Evolutionary conservation across 495 filamentous ascomycete species (phyloP), one percentile per base, ranked within the genome.

Genomic region (Paragyromitra xinjiangensis): DNA sequence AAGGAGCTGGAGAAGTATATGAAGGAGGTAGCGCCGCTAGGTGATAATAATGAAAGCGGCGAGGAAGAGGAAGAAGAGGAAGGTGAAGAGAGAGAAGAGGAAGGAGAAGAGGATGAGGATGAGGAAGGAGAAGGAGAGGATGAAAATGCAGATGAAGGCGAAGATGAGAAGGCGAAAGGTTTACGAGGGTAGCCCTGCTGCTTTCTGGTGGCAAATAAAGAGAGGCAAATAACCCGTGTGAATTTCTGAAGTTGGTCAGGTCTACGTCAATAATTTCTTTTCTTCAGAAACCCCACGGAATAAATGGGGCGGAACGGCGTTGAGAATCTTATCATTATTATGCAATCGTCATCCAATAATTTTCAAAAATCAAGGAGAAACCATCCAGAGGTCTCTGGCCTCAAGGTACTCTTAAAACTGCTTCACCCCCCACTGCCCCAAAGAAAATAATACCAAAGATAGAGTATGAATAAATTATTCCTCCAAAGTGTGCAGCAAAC

Each of bases 1-100:
- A 95, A 93, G 81, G 95, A 98, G 73, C 85, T 98, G 26, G 95
- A 97, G 80, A 88, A 88, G 6, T 97, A 96, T 81, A 96, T 98
- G 87, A 89, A 90, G 77, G 91, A 90, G 39, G 88, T 90, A 26
- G 66, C 69, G 11, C 80, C 80, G 9, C 37, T 68, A 6, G 75
- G 37, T 22, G 90, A 89, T 22, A 88, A 87, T 5, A 87, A 90
- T 61, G 81, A 75, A 6, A 69, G 80, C 58, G 79, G 80, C 37
- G 77, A 79, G 8, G 82, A 82, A 6, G 81, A 82, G 1, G 81
- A 83, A 0, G 84, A 85, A 0, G 81, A 85, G 50, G 88, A 90
- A 9, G 83, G 86, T 3, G 84, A 80, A 1, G 83, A 83, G 3
- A 80, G 71, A 1, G 81, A 78, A 0, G 75, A 67, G 5, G 68